These are phyloP conservation scores for Aspergillus niger DNA, from an alignment of 2,329 filamentous ascomycete genomes.

Conservation along the genomic window DNA sequence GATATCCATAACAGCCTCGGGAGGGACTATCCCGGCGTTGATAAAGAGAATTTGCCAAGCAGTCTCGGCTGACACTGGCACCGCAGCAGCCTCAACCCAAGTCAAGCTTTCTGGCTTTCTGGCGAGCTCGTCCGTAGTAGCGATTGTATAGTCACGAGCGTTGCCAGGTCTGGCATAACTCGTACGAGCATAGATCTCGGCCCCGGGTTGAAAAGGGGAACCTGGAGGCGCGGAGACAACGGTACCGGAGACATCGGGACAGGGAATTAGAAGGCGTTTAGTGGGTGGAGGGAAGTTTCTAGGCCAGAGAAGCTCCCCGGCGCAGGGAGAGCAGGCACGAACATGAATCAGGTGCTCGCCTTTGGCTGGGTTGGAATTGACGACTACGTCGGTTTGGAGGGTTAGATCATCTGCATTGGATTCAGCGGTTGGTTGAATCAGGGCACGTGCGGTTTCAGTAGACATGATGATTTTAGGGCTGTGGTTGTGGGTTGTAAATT, in stretches of 20 bases:
- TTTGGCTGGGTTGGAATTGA: constrained; percentile 25
- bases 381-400: constrained; percentile 14
- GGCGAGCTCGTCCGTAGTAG: constrained; percentile 40
- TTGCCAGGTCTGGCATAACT: constrained; percentile 40
- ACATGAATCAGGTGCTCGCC: constrained; percentile 45
- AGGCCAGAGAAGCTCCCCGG: constrained; percentile 49
- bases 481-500: not conserved
- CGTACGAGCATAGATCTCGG: constrained; percentile 43
- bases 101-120: constrained; percentile 36
- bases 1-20: not conserved
- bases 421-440: constrained; percentile 14
- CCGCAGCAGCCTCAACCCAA: constrained; percentile 41
- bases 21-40: constrained; percentile 29
- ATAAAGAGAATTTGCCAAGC: constrained; percentile 50
- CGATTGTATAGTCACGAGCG: constrained; percentile 42
- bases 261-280: constrained; percentile 38
- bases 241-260: constrained; percentile 47
- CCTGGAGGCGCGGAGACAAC: constrained; percentile 37
- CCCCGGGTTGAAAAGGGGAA: constrained; percentile 43
- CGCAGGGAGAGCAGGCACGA: constrained; percentile 42
- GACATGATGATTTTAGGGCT: not conserved
- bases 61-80: constrained; percentile 46
- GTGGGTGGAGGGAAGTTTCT: constrained; percentile 29
- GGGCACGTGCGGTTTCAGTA: constrained; percentile 14
- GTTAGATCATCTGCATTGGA: constrained; percentile 3